These are phyloP conservation scores for Amylocarpus encephaloides DNA, from an alignment of 2,329 filamentous ascomycete genomes.

Conservation along the genomic window DNA sequence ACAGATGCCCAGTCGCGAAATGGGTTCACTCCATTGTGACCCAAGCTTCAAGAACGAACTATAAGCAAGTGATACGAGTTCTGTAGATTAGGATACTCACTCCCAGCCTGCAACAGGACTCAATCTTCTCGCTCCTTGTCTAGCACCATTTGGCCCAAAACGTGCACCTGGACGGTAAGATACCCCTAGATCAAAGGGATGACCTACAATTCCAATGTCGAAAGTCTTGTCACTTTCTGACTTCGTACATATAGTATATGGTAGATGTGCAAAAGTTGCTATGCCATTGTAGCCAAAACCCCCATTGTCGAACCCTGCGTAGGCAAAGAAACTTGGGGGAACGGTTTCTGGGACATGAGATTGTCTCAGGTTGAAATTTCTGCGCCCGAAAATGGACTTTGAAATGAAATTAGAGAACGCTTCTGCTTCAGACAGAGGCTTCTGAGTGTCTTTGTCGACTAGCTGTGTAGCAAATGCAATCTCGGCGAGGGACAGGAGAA, in stretches of 20 bases:
- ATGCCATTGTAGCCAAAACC: constrained; percentile 10
- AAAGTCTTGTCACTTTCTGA: constrained; percentile 21
- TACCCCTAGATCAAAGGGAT: constrained; percentile 29
- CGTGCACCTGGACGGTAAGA: constrained; percentile 28
- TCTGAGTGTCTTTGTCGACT: not conserved
- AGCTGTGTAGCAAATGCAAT: not conserved
- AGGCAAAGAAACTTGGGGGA: constrained; percentile 16
- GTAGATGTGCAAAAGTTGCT: constrained; percentile 28
- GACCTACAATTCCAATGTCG: constrained; percentile 29
- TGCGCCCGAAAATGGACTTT: constrained; percentile 14
- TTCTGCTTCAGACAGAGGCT: not conserved
- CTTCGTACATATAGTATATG: constrained; percentile 24
- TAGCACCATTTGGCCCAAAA: constrained; percentile 28
- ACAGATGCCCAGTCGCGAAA: constrained; percentile 26
- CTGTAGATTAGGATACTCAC: constrained; percentile 13
- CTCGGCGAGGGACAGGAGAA: not conserved
- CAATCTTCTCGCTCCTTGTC: constrained; percentile 25
- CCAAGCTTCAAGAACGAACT: constrained; percentile 22
- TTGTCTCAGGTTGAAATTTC: not conserved
- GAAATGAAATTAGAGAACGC: constrained; percentile 10
- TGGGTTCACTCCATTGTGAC: constrained; percentile 26
- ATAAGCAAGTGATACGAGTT: not conserved
- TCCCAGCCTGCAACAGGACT: constrained; percentile 21
- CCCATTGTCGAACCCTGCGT: constrained; percentile 9
- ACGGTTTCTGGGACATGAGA: constrained; percentile 13